phyloP scores from a whole-genome alignment of 768 basidiomycete species.

The Psilocybe cubensis region DNA sequence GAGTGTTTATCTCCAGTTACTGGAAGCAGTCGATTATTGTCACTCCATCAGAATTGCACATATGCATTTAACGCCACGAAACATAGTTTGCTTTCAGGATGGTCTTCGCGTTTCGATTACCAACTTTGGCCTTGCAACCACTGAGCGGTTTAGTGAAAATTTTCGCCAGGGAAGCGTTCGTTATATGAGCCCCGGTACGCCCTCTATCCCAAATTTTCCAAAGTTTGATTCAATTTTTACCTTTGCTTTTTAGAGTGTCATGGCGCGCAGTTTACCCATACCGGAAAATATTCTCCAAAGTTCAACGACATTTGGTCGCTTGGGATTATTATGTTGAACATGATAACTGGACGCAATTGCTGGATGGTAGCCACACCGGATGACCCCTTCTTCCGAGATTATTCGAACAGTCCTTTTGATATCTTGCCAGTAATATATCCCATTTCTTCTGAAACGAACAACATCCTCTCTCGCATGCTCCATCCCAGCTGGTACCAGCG shows the following conservation, averaged over 20 bases:
- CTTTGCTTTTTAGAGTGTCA: conserved; percentile 79
- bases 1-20: conserved; percentile 90
- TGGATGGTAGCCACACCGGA: conserved; percentile 91
- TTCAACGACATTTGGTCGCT: conserved; percentile 97
- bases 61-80: conserved; percentile 97
- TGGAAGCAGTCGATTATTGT: conserved; percentile 94
- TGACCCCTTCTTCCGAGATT: conserved; percentile 94
- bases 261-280: conserved; percentile 75
- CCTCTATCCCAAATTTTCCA: neutral
- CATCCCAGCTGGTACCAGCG: conserved; percentile 50
- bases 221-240: conserved; percentile 6
- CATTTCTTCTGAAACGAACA: conserved; percentile 78
- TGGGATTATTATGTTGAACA: conserved; percentile 95
- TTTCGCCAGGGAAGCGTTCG: conserved; percentile 96
- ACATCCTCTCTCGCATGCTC: conserved; percentile 78
- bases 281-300: conserved; percentile 81
- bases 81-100: conserved; percentile 85
- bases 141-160: conserved; percentile 84
- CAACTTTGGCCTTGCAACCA: conserved; percentile 95
- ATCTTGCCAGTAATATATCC: conserved; percentile 90
- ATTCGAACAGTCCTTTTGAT: conserved; percentile 74
- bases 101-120: conserved; percentile 87
- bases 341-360: conserved; percentile 94
- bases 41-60: conserved; percentile 95
- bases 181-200: conserved; percentile 93